A percentile compares a stretch with the other conserved stretches of the same genome.
Conservation (phyloP, 139 green algal species). For the Picochlorum sp. region DNA sequence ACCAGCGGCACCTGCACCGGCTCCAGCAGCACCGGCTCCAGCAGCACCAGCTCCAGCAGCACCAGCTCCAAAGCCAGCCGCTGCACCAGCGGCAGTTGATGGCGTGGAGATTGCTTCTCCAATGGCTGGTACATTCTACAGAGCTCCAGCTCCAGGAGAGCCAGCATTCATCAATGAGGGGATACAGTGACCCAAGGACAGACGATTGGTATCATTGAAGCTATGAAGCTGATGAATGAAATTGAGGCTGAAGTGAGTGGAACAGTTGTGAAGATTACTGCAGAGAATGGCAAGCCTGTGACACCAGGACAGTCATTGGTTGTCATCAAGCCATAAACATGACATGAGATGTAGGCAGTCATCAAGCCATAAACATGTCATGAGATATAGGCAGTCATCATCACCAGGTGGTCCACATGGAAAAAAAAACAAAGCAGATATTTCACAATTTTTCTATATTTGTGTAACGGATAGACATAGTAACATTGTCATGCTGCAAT, state of each 20-base stretch:
- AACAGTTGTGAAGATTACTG: slow-evolving; percentile 66
- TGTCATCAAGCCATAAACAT: slow-evolving; percentile 46
- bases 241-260: slow-evolving; percentile 84
- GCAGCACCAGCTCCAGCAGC: slow-evolving; percentile 41
- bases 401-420: too few relatives aligned
- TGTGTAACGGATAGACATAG: too few relatives aligned
- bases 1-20: slow-evolving; percentile 16
- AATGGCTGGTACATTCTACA: slow-evolving; percentile 75
- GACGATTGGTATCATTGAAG: slow-evolving; percentile 93
- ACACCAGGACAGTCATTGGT: slow-evolving; percentile 60
- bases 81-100: slow-evolving; percentile 32
- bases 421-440: too few relatives aligned
- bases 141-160: slow-evolving; percentile 80
- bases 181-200: slow-evolving; percentile 90
- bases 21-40: slow-evolving; percentile 25
- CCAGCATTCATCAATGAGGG: slow-evolving; percentile 79
- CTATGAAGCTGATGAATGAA: slow-evolving; percentile 99
- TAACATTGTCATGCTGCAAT: neutral
- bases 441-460: too few relatives aligned
- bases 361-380: too few relatives aligned
- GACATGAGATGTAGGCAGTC: too few relatives aligned
- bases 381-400: too few relatives aligned
- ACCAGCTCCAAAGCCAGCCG: slow-evolving; percentile 40
- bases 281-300: slow-evolving; percentile 68
- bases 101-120: slow-evolving; percentile 43